Evolutionary conservation across 257 asterid species (phyloP).

Genomic region (Primulina huaijiensis): DNA sequence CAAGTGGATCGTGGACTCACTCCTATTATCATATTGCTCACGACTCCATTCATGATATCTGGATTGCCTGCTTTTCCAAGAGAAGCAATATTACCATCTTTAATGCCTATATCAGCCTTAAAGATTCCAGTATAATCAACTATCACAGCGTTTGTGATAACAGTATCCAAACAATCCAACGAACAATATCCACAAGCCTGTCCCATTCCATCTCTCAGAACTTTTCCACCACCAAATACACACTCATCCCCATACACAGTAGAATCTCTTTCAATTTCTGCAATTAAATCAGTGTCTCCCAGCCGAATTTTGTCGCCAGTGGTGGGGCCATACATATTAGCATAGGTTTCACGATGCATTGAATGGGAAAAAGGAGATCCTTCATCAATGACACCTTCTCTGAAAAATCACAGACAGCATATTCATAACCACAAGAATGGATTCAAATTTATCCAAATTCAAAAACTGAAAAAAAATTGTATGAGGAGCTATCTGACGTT

Average conservation of each 20-base stretch:
- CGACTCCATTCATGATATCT: slow-evolving; percentile 63
- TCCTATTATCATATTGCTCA: slow-evolving; percentile 56
- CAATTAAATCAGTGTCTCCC: slow-evolving; percentile 85
- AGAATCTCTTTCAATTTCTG: slow-evolving; percentile 79
- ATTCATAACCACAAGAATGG: slow-evolving; percentile 3
- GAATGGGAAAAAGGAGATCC: slow-evolving; percentile 53
- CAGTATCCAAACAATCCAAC: slow-evolving; percentile 67
- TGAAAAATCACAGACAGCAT: slow-evolving; percentile 39
- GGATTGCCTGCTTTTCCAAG: slow-evolving; percentile 95
- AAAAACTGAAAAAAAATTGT: slow-evolving; percentile 6
- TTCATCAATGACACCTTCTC: slow-evolving; percentile 59
- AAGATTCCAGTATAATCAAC: slow-evolving; percentile 86
- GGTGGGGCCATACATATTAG: slow-evolving; percentile 90
- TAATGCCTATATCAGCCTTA: slow-evolving; percentile 92
- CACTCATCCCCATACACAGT: slow-evolving; percentile 85
- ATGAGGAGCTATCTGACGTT: slow-evolving; percentile 42
- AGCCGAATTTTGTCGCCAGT: slow-evolving; percentile 84
- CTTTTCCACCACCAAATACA: slow-evolving; percentile 97
- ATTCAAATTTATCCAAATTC: slow-evolving; percentile 4
- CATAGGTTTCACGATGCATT: slow-evolving; percentile 71
- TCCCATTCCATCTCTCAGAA: slow-evolving; percentile 92
- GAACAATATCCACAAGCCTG: slow-evolving; percentile 73
- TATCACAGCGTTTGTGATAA: slow-evolving; percentile 85
- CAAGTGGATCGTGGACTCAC: slow-evolving; percentile 46
- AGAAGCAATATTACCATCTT: slow-evolving; percentile 61